Evolutionary conservation across 1,284 basidiomycete genomes (phyloP).

Genomic region (Cryptococcus sp.): DNA sequence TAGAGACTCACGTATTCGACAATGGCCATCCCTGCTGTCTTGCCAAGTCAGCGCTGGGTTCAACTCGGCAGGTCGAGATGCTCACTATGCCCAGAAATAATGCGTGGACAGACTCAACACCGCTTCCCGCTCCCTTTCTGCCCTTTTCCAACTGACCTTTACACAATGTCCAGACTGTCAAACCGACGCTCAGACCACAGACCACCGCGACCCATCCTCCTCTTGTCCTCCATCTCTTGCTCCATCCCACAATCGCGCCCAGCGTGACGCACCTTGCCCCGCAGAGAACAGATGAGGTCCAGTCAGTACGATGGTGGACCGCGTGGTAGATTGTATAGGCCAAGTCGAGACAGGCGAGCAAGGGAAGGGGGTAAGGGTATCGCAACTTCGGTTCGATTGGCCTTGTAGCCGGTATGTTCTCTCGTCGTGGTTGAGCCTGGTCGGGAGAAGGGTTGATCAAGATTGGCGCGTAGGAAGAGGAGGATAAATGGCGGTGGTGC

Average conservation of each 20-base stretch:
- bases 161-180: slow-evolving; percentile 12
- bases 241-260: slow-evolving; percentile 5
- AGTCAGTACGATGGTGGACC: not conserved
- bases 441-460: not conserved
- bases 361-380: slow-evolving; percentile 11
- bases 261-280: slow-evolving; percentile 2
- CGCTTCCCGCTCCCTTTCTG: not conserved
- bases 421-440: not conserved
- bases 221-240: slow-evolving; percentile 11
- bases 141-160: not conserved
- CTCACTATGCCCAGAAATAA: not conserved
- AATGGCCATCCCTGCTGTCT: slow-evolving; percentile 12
- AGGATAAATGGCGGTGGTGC: not conserved
- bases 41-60: not conserved
- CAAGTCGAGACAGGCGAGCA: slow-evolving; percentile 8
- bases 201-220: slow-evolving; percentile 15
- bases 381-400: not conserved
- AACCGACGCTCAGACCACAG: slow-evolving; percentile 5
- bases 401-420: not conserved
- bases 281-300: not conserved
- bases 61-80: not conserved
- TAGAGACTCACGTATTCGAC: slow-evolving; percentile 20
- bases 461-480: slow-evolving; percentile 1
- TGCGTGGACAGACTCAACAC: not conserved
- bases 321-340: slow-evolving; percentile 9